Base-by-base conservation (phyloP, 208 protist species). In the Lotmaria passim region DNA sequence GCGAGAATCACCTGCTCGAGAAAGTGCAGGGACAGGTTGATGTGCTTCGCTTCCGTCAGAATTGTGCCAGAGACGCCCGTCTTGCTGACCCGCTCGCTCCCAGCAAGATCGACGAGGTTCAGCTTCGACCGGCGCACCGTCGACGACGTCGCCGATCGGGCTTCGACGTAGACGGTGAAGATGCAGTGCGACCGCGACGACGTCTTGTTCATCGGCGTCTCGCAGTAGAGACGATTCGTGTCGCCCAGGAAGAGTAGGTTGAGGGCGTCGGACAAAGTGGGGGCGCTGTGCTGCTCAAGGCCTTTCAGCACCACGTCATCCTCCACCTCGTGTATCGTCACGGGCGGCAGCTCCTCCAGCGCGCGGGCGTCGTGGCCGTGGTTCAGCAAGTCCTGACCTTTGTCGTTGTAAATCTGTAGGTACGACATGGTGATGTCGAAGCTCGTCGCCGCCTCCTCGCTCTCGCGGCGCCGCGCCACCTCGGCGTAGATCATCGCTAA, bases 151-250 rank as follows among this genome's bases (percentile, higher is more conserved):
- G 79, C 62, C 19, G 70, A 52, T n/a, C 87, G 82, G 7, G 79
- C 79, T 55, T 96, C 86, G 19, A 96, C 58, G 28, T 89, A 86
- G 38, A 97, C 75, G 14, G 88, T 96, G 66, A 98, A 93, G 56
- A 97, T 70, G 69, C 94, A 94, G 74, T 98, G 96, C 57, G 95
- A 98, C 17, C 96, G 86, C 10, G 90, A 97, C 21, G 93, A 97
- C 1, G 83, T 91, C 53, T 86, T 93, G 79, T 98, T 98, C 93
- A 98, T 97, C 14, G 86, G 80, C 14, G 96, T 98, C 52, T 94
- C 83, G 62, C 88, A 93, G 71, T 92, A 93, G 53, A 93, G 70
- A 11, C 93, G 83, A 47, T 95, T 91, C 11, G 89, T 95, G 72
- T 95, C 88, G 33, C 90, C 93, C 44, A 96, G 81, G 51, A 93